These are phyloP conservation scores for Boletellus dicymbophilus DNA, from an alignment of 1,284 basidiomycete species.

Conservation along the genomic window DNA sequence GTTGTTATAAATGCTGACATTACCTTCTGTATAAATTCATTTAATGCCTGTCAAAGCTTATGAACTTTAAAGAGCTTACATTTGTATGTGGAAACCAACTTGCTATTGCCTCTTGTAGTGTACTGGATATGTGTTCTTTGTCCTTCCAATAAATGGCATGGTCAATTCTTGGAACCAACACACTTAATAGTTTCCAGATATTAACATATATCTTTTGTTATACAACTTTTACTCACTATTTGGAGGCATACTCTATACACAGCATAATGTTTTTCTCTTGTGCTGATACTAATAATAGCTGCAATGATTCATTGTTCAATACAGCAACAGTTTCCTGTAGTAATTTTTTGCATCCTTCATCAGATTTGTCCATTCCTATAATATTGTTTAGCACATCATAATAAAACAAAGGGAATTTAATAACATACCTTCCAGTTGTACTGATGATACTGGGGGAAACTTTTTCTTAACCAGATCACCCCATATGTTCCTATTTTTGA, in stretches of 20 bases:
- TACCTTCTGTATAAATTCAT: no score
- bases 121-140: no score
- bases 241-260: not conserved
- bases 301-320: constrained; percentile 2
- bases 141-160: no score
- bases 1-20: no score
- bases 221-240: no score
- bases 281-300: constrained; percentile 3
- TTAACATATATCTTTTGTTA: no score
- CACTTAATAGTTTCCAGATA: no score
- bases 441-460: not conserved
- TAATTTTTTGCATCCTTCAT: not conserved
- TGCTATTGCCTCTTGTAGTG: not conserved
- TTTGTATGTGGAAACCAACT: not conserved
- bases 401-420: not conserved
- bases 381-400: not conserved
- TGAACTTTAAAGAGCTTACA: not conserved
- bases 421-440: not conserved
- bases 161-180: no score
- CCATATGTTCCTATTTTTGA: not conserved
- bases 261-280: not conserved
- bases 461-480: not conserved
- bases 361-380: constrained; percentile 5
- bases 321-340: not conserved
- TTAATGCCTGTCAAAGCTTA: not conserved